A percentile compares a stretch with the other conserved stretches of the same genome.
These are phyloP conservation scores for Brasenia schreberi DNA, from an alignment of 164 flowering plant genomes.

Conservation along the genomic window DNA sequence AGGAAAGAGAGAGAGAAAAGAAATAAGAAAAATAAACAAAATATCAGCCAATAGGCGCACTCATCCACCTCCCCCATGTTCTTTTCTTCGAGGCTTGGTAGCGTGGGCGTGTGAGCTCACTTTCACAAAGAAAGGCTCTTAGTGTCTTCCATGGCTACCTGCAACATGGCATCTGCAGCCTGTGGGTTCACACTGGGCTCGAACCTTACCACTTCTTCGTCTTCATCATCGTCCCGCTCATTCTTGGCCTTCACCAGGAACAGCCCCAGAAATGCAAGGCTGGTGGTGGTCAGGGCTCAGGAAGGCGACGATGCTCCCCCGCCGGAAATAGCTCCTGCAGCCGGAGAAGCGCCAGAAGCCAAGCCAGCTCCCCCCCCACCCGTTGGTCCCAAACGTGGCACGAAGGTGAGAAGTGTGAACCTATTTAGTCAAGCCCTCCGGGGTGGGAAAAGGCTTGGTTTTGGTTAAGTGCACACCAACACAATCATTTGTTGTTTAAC, in stretches of 20 bases:
- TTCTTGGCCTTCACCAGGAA: slow-evolving; percentile 17
- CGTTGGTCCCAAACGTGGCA: slow-evolving; percentile 91
- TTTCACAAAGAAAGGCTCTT: not conserved
- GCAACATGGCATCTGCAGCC: slow-evolving; percentile 70
- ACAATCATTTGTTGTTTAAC: too few species aligned
- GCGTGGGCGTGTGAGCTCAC: not conserved
- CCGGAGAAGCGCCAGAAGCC: slow-evolving; percentile 26
- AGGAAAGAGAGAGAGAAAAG: not conserved
- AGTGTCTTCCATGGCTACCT: slow-evolving; percentile 33
- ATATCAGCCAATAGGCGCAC: not conserved
- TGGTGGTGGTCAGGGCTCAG: slow-evolving; percentile 60
- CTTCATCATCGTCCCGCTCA: slow-evolving; percentile 6
- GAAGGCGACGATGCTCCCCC: slow-evolving; percentile 28
- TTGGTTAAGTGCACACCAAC: too few species aligned
- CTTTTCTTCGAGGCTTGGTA: not conserved
- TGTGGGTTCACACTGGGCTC: slow-evolving; percentile 38
- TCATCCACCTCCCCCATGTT: not conserved
- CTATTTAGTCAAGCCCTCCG: not conserved
- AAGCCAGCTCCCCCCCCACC: slow-evolving; percentile 45
- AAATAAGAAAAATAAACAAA: not conserved
- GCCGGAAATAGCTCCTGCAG: slow-evolving; percentile 8
- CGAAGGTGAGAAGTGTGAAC: slow-evolving; percentile 33
- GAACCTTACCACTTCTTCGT: slow-evolving; percentile 10
- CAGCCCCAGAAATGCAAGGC: slow-evolving; percentile 18
- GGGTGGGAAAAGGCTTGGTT: not conserved